These are phyloP conservation scores for Carex parvula DNA, from an alignment of 176 grass and related monocot genomes.

Conservation along the genomic window DNA sequence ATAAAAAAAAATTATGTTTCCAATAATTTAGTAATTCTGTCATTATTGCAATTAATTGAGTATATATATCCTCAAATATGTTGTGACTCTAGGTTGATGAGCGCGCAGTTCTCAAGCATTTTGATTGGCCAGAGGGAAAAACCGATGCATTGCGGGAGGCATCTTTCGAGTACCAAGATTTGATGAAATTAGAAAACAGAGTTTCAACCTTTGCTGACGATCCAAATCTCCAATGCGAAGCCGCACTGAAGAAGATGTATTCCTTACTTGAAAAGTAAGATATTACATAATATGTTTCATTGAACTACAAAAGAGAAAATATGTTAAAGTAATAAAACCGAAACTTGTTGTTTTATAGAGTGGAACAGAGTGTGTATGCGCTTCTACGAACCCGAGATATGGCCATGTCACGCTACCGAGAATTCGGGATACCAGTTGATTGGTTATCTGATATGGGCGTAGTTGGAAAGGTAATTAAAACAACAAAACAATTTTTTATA, in stretches of 20 bases:
- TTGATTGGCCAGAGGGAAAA: slow-evolving; percentile 94
- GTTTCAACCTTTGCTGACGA: slow-evolving; percentile 62
- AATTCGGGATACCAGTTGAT: slow-evolving; percentile 84
- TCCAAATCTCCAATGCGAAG: slow-evolving; percentile 66
- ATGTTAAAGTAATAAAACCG: background rate
- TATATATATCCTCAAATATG: background rate
- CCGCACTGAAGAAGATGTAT: slow-evolving; percentile 95
- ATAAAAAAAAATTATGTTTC: background rate
- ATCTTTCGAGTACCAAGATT: slow-evolving; percentile 71
- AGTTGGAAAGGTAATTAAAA: slow-evolving; percentile 70
- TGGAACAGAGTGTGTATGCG: slow-evolving; percentile 90
- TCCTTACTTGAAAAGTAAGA: slow-evolving; percentile 90
- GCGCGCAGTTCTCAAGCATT: slow-evolving; percentile 88
- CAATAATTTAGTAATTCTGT: background rate
- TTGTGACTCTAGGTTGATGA: slow-evolving; percentile 65
- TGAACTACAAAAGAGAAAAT: background rate
- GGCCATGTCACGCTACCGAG: slow-evolving; percentile 70
- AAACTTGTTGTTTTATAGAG: slow-evolving; percentile 38
- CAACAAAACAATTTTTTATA: background rate
- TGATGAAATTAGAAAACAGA: slow-evolving; percentile 64
- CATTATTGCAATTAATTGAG: background rate
- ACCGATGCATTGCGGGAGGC: slow-evolving; percentile 85
- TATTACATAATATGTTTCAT: background rate
- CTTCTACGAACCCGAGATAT: slow-evolving; percentile 87
- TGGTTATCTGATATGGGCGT: slow-evolving; percentile 80